Conservation (phyloP, 2,329 filamentous ascomycete species). For the Aureobasidium sp. region DNA sequence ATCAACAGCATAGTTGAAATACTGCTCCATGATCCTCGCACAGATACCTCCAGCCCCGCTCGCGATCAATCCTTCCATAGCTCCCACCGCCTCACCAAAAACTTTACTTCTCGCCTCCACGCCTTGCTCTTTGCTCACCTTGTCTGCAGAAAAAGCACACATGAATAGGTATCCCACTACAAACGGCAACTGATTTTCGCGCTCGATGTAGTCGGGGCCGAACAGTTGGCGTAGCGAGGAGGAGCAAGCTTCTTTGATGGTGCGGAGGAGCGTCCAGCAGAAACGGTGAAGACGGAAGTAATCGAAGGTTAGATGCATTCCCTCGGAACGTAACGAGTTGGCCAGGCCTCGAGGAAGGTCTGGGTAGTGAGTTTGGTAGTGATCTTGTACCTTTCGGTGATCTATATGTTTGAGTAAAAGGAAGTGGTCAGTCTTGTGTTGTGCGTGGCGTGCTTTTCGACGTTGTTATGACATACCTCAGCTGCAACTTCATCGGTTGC, state of each 20-base stretch:
- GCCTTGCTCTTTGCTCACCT: background rate
- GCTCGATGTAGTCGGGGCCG: background rate
- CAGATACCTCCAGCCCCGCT: background rate
- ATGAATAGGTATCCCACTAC: background rate
- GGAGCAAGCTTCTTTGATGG: background rate
- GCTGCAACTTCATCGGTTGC: background rate
- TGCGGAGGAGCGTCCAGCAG: background rate
- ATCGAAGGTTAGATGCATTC: conserved; percentile 1
- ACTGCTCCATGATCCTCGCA: background rate
- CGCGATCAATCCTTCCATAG: background rate
- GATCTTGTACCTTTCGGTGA: background rate
- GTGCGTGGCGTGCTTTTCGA: background rate
- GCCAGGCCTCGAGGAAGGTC: conserved; percentile 1
- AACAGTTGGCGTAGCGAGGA: background rate
- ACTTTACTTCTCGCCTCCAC: background rate
- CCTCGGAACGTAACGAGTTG: background rate
- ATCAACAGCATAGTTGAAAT: background rate
- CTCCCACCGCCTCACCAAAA: background rate
- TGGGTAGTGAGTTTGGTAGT: background rate
- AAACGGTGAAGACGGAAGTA: background rate
- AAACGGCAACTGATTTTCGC: background rate
- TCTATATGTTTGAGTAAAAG: background rate
- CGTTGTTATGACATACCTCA: background rate
- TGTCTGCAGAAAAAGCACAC: background rate
- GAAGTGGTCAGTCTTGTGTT: background rate